A percentile compares a stretch with the other conserved stretches of the same genome.
phyloP scores from a whole-genome alignment of 371 early-diverging fungal species.

The Actinomortierella wolfii region DNA sequence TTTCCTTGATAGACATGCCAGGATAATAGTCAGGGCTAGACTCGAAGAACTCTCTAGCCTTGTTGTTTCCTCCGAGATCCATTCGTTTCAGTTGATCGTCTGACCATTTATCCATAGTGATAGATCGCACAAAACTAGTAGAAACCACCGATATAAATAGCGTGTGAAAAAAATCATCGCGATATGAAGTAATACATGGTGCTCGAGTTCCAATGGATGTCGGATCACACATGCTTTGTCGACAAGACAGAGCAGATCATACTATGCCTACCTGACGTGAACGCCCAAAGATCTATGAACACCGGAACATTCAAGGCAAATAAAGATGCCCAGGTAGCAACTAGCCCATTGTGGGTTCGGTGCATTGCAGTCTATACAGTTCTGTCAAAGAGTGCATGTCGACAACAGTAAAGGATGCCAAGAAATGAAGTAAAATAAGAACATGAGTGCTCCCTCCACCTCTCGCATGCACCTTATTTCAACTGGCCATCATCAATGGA shows the following conservation, averaged over 20 bases:
- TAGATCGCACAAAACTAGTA: slow-evolving; percentile 92
- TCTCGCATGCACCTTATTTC: neutral
- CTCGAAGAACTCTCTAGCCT: slow-evolving; percentile 86
- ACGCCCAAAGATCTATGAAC: slow-evolving; percentile 94
- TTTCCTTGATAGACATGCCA: slow-evolving; percentile 81
- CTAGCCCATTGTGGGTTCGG: slow-evolving; percentile 95
- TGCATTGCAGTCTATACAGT: slow-evolving; percentile 84
- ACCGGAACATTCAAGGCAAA: slow-evolving; percentile 97
- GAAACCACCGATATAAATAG: neutral
- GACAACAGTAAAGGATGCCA: neutral
- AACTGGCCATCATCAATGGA: neutral
- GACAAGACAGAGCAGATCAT: neutral
- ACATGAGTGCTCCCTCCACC: neutral
- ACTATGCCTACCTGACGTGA: slow-evolving; percentile 72
- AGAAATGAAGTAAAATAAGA: neutral
- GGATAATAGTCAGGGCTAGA: slow-evolving; percentile 82
- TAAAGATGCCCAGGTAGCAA: slow-evolving; percentile 94
- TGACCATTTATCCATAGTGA: slow-evolving; percentile 98
- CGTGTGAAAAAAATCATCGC: neutral
- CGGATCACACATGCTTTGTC: neutral
- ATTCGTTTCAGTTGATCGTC: slow-evolving; percentile 93
- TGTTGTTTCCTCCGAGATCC: slow-evolving; percentile 95
- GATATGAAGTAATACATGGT: too few species aligned
- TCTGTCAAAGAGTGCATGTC: slow-evolving; percentile 31
- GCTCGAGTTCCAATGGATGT: neutral